Evolutionary conservation across 129 eudicot genomes (phyloP).

Genomic region (Rutidosis leptorrhynchoides): DNA sequence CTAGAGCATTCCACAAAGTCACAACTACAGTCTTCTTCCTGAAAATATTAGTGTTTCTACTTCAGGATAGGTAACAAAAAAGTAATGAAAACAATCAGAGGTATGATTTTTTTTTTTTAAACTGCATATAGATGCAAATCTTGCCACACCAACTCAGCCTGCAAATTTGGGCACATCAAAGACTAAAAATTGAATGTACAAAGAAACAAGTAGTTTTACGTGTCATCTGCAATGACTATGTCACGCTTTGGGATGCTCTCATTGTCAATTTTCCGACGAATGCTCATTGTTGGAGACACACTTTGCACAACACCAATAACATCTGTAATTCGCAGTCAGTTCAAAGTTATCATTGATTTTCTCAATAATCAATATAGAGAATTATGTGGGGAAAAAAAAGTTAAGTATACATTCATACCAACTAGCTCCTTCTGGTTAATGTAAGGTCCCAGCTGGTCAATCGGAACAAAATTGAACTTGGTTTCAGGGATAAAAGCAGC

Average conservation of each 20-base stretch:
- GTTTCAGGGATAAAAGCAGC: constrained; percentile 73
- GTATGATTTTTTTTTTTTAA: background rate
- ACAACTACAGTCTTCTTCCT: constrained; percentile 95
- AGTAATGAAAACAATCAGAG: background rate
- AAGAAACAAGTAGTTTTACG: constrained; percentile 37
- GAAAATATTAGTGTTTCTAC: constrained; percentile 17
- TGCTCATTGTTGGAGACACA: constrained; percentile 90
- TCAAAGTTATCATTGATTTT: background rate
- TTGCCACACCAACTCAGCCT: background rate
- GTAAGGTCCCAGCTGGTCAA: constrained; percentile 88
- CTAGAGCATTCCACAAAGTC: constrained; percentile 81
- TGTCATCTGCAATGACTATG: constrained; percentile 83
- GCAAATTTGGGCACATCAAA: background rate
- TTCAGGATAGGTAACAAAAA: background rate
- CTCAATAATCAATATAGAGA: background rate
- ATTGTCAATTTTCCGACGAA: constrained; percentile 71
- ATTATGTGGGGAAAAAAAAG: background rate
- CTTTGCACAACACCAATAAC: constrained; percentile 91
- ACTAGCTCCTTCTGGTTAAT: constrained; percentile 70
- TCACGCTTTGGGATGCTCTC: constrained; percentile 81
- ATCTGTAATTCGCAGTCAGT: constrained; percentile 45
- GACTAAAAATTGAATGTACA: background rate
- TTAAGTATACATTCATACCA: constrained; percentile 45
- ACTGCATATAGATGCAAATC: background rate
- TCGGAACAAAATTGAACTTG: constrained; percentile 79